These are phyloP conservation scores for Anthostomella pinea DNA, from an alignment of 2,329 filamentous ascomycete species.

Conservation along the genomic window DNA sequence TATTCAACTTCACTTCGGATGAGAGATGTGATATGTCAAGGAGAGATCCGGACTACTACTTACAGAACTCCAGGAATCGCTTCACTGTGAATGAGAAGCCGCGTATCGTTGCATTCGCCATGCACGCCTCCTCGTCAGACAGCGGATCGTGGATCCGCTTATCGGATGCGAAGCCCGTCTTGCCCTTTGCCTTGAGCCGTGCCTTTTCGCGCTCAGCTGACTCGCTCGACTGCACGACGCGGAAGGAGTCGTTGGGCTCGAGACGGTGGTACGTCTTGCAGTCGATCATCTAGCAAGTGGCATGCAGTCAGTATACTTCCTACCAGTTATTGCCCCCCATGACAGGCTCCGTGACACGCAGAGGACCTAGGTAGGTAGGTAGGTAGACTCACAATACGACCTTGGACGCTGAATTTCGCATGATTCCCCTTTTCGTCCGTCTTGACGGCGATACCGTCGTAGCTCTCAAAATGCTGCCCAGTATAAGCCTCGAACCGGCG, in stretches of 20 bases:
- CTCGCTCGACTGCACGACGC: slow-evolving; percentile 16
- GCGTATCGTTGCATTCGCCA: slow-evolving; percentile 27
- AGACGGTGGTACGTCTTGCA: slow-evolving; percentile 32
- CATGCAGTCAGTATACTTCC: slow-evolving; percentile 4
- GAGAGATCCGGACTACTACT: too few species aligned
- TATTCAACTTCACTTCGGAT: too few species aligned
- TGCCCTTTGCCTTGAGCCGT: slow-evolving; percentile 8
- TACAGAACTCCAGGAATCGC: slow-evolving; percentile 32
- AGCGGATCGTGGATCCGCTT: slow-evolving; percentile 18
- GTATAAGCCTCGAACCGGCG: slow-evolving; percentile 31
- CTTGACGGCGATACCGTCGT: slow-evolving; percentile 29
- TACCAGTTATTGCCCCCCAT: too few species aligned
- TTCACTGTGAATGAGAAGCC: slow-evolving; percentile 32
- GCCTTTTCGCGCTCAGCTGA: slow-evolving; percentile 14
- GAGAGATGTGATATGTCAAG: too few species aligned
- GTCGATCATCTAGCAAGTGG: slow-evolving; percentile 30
- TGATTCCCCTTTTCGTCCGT: slow-evolving; percentile 12
- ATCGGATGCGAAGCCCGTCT: slow-evolving; percentile 24
- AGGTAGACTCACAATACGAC: slow-evolving; percentile 24
- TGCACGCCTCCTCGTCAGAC: slow-evolving; percentile 26
- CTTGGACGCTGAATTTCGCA: slow-evolving; percentile 26
- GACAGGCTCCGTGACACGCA: too few species aligned
- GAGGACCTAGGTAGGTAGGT: too few species aligned
- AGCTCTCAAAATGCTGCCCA: slow-evolving; percentile 34
- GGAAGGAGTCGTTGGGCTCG: slow-evolving; percentile 25